Evolutionary conservation across 805 yeast species (phyloP), one percentile per base, ranked within the genome.

Genomic region (Torulaspora indica): DNA sequence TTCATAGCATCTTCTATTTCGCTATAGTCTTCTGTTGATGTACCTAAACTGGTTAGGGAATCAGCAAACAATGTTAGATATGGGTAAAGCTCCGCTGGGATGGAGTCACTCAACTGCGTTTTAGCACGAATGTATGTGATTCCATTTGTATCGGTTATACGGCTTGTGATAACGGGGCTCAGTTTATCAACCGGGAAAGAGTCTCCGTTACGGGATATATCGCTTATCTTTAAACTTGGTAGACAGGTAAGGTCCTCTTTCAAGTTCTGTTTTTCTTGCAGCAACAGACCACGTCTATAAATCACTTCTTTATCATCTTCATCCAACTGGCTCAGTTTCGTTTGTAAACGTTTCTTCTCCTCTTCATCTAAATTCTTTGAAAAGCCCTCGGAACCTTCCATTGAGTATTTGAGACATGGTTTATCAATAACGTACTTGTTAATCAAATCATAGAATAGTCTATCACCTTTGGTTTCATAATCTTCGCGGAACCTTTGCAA

Each of bases 21-120:
- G 17, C 87, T 85, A 76, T 86, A 86, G 0, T 82, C 61, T 46
- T 82, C 80, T 7, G 64, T 57, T 6, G 69, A 61, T 1, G 98
- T 91, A n/a, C 98, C 98, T 50, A 93, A 71, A 59, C 82, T 87
- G 3, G 95, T 84, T 48, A 93, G 69, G 37, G 95, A 83, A 23
- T 82, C 84, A 8, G 83, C 71, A 66, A 85, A 93, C 35, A 93
- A 62, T 0, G 96, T 85, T 48, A 93, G 61, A 52, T 77, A 89
- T 29, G 82, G 80, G 43, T 82, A 74, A 37, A 85, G 69, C 5
- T 79, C 78, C 2, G 66, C 52, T 9, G 95, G 91, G 5, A 91
- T 58, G 17, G 61, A 54, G 3, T 67, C 49, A 7, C 76, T 66
- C 23, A 91, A 61, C 33, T 79, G 72, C 48, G 83, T 82, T 29